phyloP scores from a whole-genome alignment of 1,139 yeast species.

The Hemisphaericaspora xylanilytica region DNA sequence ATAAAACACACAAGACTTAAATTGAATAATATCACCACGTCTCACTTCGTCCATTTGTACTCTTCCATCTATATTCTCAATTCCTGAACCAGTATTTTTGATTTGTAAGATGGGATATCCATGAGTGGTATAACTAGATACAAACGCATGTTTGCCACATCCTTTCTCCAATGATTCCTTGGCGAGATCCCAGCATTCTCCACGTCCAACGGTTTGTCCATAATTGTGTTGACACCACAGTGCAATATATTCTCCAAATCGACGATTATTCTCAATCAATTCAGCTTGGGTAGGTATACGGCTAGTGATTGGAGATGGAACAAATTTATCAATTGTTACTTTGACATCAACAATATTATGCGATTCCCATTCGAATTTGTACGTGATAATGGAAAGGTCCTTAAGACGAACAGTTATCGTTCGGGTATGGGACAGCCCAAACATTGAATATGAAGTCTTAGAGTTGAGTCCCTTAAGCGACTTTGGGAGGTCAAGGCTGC shows the following conservation, averaged over 20 bases:
- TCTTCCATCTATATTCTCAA: conserved; percentile 17
- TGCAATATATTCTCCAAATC: conserved; percentile 56
- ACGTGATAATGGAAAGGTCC: conserved; percentile 51
- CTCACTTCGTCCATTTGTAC: conserved; percentile 36
- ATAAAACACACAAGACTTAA: conserved; percentile 42
- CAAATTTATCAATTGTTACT: conserved; percentile 34
- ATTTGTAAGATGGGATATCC: conserved; percentile 55
- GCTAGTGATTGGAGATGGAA: conserved; percentile 48
- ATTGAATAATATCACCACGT: conserved; percentile 45
- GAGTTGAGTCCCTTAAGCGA: conserved; percentile 37
- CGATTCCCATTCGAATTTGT: conserved; percentile 49
- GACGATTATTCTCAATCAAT: conserved; percentile 38
- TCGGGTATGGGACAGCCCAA: conserved; percentile 18
- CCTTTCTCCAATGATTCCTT: conserved; percentile 58
- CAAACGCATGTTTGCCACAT: conserved; percentile 62
- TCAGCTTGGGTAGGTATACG: conserved; percentile 37
- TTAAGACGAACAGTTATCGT: conserved; percentile 37
- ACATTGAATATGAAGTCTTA: conserved; percentile 28
- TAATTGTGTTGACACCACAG: conserved; percentile 58
- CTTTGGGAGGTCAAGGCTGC: conserved; percentile 31
- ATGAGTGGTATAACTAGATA: conserved; percentile 52
- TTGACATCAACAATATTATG: conserved; percentile 19
- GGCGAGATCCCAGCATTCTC: conserved; percentile 82
- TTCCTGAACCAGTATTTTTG: conserved; percentile 23
- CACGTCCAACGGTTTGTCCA: conserved; percentile 61